Base-by-base conservation (phyloP, 768 basidiomycete species). In the Hypsizygus marmoreus region DNA sequence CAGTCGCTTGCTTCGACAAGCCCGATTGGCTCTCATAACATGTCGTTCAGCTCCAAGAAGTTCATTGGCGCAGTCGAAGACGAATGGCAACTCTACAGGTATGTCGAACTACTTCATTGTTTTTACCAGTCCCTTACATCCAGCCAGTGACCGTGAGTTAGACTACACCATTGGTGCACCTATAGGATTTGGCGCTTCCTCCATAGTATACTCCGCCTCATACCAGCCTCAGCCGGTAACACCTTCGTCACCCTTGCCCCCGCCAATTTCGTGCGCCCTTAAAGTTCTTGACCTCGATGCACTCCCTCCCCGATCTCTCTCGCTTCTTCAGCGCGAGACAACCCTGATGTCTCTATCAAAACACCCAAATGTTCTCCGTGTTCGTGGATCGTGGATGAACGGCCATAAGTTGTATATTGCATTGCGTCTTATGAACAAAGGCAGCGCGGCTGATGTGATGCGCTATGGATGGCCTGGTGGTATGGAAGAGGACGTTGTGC, bases 171-270 rank as follows among this genome's bases (percentile, higher is more conserved):
- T 89, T 28, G 89, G 88, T 12, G 65, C 76, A 6, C 80, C 90
- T 14, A 92, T 95, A 40, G 93, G 94, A 1, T 94, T 88, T 56
- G 95, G 95, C 14, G 88, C 95, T 2, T 93, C 91, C 3, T 95
- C 95, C 0, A 88, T 86, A 44, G 95, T 97, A 5, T 92, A 95
- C 59, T 67, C 83, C 11, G 94, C 94, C 0, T 65, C 71, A 1
- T 94, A 82, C 63, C 75, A 71, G 48, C 77, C 56, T n/a, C 45
- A 45, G 43, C 35, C 52, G 29, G 26, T 47, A 9, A 23, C 32
- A 14, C 40, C 49, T 3, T 47, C 51, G 13, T 3, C 43, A 24
- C 42, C 47, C 33, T 35, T 41, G 11, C 41, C 69, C 46, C 44
- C 67, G 35, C 71, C 73, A 4, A 72, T 77, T 25, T 76, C 86